These are phyloP conservation scores for Raphanus hybrid DNA, from an alignment of 441 rosid genomes.

Conservation along the genomic window DNA sequence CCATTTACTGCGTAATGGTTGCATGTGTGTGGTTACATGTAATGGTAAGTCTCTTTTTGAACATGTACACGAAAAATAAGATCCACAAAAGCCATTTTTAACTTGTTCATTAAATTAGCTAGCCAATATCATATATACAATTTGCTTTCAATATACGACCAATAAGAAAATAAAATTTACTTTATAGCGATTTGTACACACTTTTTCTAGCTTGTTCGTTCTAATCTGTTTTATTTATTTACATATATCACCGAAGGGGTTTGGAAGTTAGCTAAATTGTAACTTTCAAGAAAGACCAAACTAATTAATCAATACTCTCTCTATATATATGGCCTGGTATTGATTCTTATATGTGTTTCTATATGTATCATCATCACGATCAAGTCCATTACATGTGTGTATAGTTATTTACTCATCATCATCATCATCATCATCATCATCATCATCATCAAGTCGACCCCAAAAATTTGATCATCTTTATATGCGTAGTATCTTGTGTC, in stretches of 20 bases:
- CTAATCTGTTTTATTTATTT: not conserved
- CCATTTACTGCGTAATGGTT: conserved; percentile 26
- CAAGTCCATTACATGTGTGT: not conserved
- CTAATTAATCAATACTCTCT: conserved; percentile 29
- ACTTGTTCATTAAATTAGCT: not conserved
- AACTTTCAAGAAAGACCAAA: conserved; percentile 41
- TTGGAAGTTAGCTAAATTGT: conserved; percentile 35
- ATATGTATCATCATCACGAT: not conserved
- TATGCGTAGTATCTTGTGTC: conserved; percentile 4
- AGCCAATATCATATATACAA: not conserved
- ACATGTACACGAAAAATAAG: conserved; percentile 13
- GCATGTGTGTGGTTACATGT: conserved; percentile 27
- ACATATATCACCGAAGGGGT: conserved; percentile 2
- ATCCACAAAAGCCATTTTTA: conserved; percentile 13
- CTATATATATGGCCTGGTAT: not conserved
- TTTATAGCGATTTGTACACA: conserved; percentile 17
- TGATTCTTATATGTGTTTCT: not conserved
- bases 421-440: conserved; percentile 7
- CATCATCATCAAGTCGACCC: conserved; percentile 12
- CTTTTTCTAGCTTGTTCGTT: conserved; percentile 9
- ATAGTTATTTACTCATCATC: conserved; percentile 18
- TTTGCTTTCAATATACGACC: not conserved
- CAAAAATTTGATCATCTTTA: conserved; percentile 3
- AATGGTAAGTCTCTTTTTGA: conserved; percentile 13
- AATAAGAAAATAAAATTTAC: not conserved